Evolutionary conservation across 129 eudicot species (phyloP).

Genomic region (Kitagawia praeruptora): DNA sequence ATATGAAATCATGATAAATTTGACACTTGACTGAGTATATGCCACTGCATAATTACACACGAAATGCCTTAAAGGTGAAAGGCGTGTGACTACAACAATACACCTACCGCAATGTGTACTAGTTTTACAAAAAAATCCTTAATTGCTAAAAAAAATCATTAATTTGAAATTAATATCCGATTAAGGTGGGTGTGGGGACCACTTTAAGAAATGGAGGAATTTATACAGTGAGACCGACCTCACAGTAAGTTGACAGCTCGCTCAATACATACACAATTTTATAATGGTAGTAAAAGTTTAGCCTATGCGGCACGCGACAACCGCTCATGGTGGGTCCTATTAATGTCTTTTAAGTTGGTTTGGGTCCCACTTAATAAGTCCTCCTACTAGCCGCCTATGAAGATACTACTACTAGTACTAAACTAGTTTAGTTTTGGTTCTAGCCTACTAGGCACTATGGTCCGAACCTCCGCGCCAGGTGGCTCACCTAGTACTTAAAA

Average conservation of each 20-base stretch:
- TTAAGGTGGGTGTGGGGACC: not conserved
- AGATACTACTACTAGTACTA: not conserved
- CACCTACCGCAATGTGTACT: not conserved
- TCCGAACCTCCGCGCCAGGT: not conserved
- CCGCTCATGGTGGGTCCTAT: constrained; percentile 34
- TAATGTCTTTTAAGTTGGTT: not conserved
- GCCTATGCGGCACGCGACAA: constrained; percentile 46
- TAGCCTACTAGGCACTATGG: not conserved
- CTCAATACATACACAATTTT: not conserved
- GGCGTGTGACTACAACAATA: not conserved
- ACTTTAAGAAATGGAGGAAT: too few relatives aligned
- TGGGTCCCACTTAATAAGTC: not conserved
- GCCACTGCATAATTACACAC: not conserved
- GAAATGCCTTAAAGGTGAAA: not conserved
- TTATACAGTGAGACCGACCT: not conserved
- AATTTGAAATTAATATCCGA: not conserved
- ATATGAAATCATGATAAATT: too few relatives aligned
- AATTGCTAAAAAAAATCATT: not conserved
- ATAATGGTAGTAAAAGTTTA: not conserved
- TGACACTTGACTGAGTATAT: too few relatives aligned
- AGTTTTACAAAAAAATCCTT: not conserved
- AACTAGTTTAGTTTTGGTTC: too few relatives aligned
- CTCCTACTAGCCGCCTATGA: constrained; percentile 6
- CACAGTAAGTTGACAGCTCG: not conserved
- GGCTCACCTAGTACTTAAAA: not conserved